These are phyloP conservation scores for Tulasnella sp. DNA, from an alignment of 768 basidiomycete species.

Conservation along the genomic window DNA sequence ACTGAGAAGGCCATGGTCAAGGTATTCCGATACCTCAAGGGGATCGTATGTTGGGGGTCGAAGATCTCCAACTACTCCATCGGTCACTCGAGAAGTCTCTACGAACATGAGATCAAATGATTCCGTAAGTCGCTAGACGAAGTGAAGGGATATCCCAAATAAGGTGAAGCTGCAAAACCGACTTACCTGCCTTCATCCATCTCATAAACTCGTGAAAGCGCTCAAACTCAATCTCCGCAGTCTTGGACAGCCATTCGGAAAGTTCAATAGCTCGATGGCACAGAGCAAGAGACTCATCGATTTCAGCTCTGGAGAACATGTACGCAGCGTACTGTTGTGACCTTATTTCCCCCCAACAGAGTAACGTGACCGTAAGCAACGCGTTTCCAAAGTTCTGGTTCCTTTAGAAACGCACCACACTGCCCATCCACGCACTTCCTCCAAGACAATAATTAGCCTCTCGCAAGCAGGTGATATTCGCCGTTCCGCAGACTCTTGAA, in stretches of 20 bases:
- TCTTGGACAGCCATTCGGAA: slow-evolving; percentile 58
- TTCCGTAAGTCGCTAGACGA: background rate
- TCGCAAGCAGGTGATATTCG: slow-evolving; percentile 67
- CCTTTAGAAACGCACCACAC: slow-evolving; percentile 26
- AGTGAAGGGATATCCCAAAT: background rate
- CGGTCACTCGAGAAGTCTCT: slow-evolving; percentile 18
- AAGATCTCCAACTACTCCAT: slow-evolving; percentile 16
- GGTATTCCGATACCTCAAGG: slow-evolving; percentile 22
- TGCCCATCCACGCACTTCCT: slow-evolving; percentile 75
- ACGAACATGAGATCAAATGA: slow-evolving; percentile 1
- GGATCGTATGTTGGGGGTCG: slow-evolving; percentile 21
- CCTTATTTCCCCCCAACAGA: slow-evolving; percentile 34
- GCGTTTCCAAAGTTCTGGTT: background rate
- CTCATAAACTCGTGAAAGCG: slow-evolving; percentile 72
- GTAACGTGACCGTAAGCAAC: background rate
- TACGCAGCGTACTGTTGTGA: slow-evolving; percentile 48
- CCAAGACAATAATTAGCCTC: slow-evolving; percentile 63
- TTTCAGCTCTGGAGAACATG: slow-evolving; percentile 44
- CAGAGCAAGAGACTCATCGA: slow-evolving; percentile 47
- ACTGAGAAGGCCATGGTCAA: slow-evolving; percentile 19
- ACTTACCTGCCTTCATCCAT: slow-evolving; percentile 42
- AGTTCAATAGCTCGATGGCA: slow-evolving; percentile 52
- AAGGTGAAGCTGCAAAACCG: background rate
- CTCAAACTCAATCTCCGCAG: slow-evolving; percentile 57
- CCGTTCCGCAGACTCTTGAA: slow-evolving; percentile 67